Evolutionary conservation across 805 yeast genomes (phyloP), one percentile per base, ranked within the genome.

Genomic region (Zygoascus bituminiphila): DNA sequence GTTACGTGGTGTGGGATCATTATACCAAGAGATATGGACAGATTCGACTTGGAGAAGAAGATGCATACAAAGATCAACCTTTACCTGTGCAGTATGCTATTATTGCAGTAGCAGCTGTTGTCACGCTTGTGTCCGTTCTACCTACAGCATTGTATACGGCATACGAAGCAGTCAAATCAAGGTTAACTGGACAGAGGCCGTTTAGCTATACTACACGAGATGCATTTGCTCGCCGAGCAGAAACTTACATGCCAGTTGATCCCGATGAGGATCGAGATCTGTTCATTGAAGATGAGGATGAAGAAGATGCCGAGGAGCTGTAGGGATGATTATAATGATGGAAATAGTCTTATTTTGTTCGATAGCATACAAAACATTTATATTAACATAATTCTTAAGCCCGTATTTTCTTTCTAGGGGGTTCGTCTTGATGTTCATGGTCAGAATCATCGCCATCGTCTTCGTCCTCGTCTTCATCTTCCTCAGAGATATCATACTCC

Each of bases 11-110:
- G 20, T 88, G 84, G 63, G 88, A 84, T 52, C 77, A 82, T 59
- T 95, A 94, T 46, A 79, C 86, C 51, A 78, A 86, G 29, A 73
- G 85, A 57, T 81, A 87, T 63, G 96, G 96, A 15, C 94, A 84
- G 63, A 89, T 89, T 51, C 73, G 94, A 54, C 72, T 89, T 42
- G 95, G 88, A 44, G 88, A 81, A 31, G 88, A 81, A 25, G 57
- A 55, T 42, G 50, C 44, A 2, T 35, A 44, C 36, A 58, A 51
- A 19, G 60, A 55, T 26, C 54, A 54, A 29, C 50, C 56, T 1
- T 44, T 44, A 2, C 51, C 50, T 20, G 43, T 58, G 12, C 55
- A 53, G 20, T 57, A 58, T 23, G 56, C 56, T 6, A 40, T 62
- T 2, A 49, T 63, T n/a, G 64, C 59, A 21, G 61, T 67, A 33